These are phyloP conservation scores for Stygiomarasmius scandens DNA, from an alignment of 1,284 basidiomycete genomes.

Conservation along the genomic window DNA sequence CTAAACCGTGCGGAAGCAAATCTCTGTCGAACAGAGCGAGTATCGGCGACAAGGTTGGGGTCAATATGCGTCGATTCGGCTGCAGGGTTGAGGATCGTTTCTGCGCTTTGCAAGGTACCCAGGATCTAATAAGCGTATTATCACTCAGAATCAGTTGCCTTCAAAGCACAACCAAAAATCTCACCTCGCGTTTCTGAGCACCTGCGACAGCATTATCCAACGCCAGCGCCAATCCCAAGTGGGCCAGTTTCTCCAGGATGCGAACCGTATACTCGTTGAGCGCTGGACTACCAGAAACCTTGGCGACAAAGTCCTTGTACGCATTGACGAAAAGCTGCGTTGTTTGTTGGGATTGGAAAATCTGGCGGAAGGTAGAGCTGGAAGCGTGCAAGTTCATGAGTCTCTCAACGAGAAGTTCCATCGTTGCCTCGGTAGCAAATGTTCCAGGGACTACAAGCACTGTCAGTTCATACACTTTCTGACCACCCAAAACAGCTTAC, in stretches of 20 bases:
- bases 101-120: conserved; percentile 55
- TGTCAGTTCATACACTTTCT: conserved; percentile 18
- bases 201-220: conserved; percentile 61
- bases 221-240: conserved; percentile 67
- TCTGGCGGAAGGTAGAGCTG: conserved; percentile 63
- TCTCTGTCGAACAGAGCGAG: conserved; percentile 51
- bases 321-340: conserved; percentile 67
- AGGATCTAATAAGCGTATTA: conserved; percentile 48
- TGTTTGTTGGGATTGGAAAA: conserved; percentile 71
- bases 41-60: conserved; percentile 50
- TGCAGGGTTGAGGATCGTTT: conserved; percentile 52
- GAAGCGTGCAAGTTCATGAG: conserved; percentile 67
- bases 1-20: conserved; percentile 59
- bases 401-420: conserved; percentile 67
- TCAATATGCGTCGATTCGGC: conserved; percentile 53
- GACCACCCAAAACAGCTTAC: conserved; percentile 20
- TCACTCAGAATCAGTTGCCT: background rate
- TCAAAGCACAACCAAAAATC: conserved; percentile 12
- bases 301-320: conserved; percentile 57
- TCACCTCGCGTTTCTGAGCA: conserved; percentile 69
- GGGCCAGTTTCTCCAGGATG: conserved; percentile 67
- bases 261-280: conserved; percentile 51
- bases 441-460: conserved; percentile 16
- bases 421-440: conserved; percentile 41
- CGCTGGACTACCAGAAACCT: conserved; percentile 37